phyloP scores from a whole-genome alignment of 2,329 filamentous ascomycete species.

The Emericellopsis atlantica region DNA sequence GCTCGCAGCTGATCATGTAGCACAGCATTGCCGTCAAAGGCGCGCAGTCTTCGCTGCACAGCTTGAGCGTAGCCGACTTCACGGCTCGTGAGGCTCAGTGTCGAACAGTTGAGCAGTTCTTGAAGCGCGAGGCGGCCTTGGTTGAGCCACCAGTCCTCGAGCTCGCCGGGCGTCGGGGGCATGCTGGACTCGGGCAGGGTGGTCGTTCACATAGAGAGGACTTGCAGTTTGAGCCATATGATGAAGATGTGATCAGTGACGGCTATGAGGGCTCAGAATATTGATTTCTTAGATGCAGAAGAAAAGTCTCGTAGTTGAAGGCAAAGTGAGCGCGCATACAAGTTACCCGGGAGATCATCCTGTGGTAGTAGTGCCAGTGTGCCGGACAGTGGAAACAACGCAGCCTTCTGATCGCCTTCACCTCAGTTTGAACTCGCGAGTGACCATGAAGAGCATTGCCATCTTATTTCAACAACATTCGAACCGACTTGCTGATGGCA shows the following conservation, averaged over 20 bases:
- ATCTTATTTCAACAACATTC: no score
- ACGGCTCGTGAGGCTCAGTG: conserved; percentile 5
- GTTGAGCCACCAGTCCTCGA: conserved; percentile 20
- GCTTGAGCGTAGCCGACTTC: conserved; percentile 20
- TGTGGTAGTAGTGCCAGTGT: no score
- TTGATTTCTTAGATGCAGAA: no score
- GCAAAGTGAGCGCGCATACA: no score
- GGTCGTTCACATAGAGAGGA: neutral
- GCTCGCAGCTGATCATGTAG: conserved; percentile 8
- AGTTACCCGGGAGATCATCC: no score
- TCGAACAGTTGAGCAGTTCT: conserved; percentile 9
- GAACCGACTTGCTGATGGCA: no score
- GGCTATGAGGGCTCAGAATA: no score
- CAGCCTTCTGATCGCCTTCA: no score
- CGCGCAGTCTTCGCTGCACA: conserved; percentile 14
- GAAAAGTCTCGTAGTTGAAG: no score
- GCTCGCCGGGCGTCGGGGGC: conserved; percentile 15
- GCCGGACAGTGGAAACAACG: no score
- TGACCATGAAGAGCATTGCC: no score
- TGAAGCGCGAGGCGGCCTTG: conserved; percentile 9
- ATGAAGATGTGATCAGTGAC: neutral
- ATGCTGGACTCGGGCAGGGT: conserved; percentile 8
- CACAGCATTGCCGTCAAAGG: conserved; percentile 15
- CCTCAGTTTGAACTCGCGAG: no score
- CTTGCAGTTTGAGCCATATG: neutral